Percentiles rank a stretch among this genome's conserved stretches.
phyloP scores from a whole-genome alignment of 164 flowering plant genomes.

The Protea cynaroides region DNA sequence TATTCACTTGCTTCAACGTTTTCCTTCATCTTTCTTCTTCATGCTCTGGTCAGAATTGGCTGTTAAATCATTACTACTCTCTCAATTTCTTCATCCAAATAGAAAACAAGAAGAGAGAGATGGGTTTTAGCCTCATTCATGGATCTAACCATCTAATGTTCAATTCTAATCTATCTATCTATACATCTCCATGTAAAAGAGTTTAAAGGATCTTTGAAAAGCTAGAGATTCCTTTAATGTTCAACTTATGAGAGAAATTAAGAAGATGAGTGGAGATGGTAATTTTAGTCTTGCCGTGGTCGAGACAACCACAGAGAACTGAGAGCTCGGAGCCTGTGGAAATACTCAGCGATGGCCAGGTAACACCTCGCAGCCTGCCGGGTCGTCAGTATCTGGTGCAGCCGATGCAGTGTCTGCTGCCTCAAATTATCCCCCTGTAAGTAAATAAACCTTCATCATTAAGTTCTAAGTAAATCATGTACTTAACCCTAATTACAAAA shows the following conservation, averaged over 20 bases:
- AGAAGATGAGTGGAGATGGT: not conserved
- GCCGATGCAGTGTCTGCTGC: conserved; percentile 20
- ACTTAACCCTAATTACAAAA: not conserved
- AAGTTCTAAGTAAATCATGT: not conserved
- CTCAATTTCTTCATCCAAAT: not conserved
- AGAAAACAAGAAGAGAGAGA: not conserved
- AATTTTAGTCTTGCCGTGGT: conserved; percentile 13
- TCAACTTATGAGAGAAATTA: not conserved
- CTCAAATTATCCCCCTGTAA: conserved; percentile 22
- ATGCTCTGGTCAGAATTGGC: conserved; percentile 4
- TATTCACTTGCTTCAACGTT: not conserved
- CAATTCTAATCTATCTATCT: not conserved
- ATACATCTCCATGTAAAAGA: conserved; percentile 2
- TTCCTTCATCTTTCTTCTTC: not conserved
- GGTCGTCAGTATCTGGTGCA: conserved; percentile 16
- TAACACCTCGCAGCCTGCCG: conserved; percentile 23
- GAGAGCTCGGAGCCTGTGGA: conserved; percentile 23
- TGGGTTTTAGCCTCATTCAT: not conserved
- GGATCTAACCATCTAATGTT: not conserved
- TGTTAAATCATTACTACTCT: not conserved
- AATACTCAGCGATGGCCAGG: conserved; percentile 22
- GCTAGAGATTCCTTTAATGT: not conserved
- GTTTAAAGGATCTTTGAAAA: conserved; percentile 1
- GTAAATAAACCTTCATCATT: not conserved
- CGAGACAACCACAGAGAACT: conserved; percentile 22